Evolutionary conservation across 2,329 filamentous ascomycete genomes (phyloP).

Genomic region (Fusarium nisikadoi): DNA sequence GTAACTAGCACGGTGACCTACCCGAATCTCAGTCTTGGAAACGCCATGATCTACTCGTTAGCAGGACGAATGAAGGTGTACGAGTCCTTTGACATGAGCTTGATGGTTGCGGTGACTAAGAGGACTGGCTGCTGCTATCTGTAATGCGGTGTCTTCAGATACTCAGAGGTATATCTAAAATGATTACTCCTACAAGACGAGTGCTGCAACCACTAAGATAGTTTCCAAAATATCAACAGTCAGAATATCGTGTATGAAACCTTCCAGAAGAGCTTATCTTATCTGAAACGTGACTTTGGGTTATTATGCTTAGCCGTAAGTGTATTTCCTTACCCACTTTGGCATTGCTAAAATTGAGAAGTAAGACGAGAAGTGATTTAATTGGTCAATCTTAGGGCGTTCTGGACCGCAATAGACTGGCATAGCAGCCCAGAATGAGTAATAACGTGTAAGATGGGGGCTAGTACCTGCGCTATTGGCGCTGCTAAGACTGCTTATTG

Average conservation of each 20-base stretch:
- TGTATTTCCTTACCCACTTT: background rate
- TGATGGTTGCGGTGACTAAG: background rate
- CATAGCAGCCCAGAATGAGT: accelerated
- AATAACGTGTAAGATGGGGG: background rate
- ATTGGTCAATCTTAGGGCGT: background rate
- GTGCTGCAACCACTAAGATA: too few relatives aligned
- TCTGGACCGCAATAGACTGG: background rate
- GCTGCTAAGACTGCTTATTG: background rate
- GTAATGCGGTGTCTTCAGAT: background rate
- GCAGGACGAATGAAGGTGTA: too few relatives aligned
- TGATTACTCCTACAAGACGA: too few relatives aligned
- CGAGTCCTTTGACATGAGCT: background rate
- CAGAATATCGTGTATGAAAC: background rate
- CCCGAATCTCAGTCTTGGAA: too few relatives aligned
- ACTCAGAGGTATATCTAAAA: too few relatives aligned
- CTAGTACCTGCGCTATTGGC: background rate
- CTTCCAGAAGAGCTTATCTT: background rate
- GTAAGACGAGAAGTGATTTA: accelerated
- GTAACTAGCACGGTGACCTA: too few relatives aligned
- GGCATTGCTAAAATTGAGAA: too few relatives aligned
- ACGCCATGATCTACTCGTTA: too few relatives aligned
- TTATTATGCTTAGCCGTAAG: background rate
- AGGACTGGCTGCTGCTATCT: background rate
- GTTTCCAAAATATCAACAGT: too few relatives aligned
- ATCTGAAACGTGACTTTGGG: accelerated